phyloP scores from a whole-genome alignment of 2,329 filamentous ascomycete genomes.

The Pseudogymnoascus verrucosus region DNA sequence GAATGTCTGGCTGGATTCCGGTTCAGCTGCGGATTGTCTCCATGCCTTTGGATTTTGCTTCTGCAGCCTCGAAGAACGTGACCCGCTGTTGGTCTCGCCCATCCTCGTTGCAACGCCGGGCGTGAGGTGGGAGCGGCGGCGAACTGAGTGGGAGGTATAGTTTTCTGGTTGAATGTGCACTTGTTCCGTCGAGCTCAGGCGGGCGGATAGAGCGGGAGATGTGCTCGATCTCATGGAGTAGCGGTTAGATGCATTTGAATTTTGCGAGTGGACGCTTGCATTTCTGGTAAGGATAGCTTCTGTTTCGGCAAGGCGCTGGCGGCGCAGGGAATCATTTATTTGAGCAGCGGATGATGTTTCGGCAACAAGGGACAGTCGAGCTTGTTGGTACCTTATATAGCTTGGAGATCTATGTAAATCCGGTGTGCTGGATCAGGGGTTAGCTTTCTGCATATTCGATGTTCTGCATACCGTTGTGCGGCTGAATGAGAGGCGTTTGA shows the following conservation, averaged over 20 bases:
- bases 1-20: background rate
- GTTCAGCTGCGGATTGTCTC: background rate
- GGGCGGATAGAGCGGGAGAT: background rate
- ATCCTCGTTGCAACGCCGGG: constrained; percentile 27
- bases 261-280: background rate
- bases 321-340: background rate
- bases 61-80: constrained; percentile 17
- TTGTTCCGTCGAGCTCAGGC: background rate
- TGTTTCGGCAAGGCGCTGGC: background rate
- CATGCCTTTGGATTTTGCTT: constrained; percentile 8
- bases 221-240: background rate
- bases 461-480: background rate
- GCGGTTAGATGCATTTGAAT: background rate
- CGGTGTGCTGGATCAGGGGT: background rate
- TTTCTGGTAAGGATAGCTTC: background rate
- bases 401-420: background rate
- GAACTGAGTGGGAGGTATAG: background rate
- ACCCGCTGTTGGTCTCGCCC: constrained; percentile 15
- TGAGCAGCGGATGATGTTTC: background rate
- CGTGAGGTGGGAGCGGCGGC: constrained; percentile 25
- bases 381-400: background rate
- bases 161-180: background rate
- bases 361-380: background rate
- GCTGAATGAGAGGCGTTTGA: background rate
- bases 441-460: background rate